Percentiles rank a stretch among this genome's conserved stretches.
Conservation (phyloP, 257 asterid species). For the Solanum chaucha region DNA sequence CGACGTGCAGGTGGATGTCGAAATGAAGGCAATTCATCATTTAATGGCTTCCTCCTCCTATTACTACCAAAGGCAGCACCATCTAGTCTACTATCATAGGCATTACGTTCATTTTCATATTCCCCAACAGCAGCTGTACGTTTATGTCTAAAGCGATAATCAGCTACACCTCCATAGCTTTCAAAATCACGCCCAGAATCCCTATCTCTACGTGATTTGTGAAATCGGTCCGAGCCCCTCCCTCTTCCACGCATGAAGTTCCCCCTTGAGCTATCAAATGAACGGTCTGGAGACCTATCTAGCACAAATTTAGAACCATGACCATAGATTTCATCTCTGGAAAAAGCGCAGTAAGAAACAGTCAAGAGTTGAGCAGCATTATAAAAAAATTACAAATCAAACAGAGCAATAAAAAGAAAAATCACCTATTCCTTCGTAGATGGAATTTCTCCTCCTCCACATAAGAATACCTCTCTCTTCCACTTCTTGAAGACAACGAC, state of each 20-base stretch:
- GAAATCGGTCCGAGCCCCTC: constrained; percentile 35
- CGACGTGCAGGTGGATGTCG: not conserved
- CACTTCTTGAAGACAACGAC: constrained; percentile 34
- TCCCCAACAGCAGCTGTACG: constrained; percentile 29
- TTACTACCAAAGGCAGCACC: constrained; percentile 14
- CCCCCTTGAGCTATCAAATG: not conserved
- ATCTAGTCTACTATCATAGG: constrained; percentile 33
- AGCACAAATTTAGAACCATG: not conserved
- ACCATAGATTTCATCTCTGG: not conserved
- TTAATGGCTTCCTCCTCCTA: constrained; percentile 35
- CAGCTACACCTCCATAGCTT: constrained; percentile 29
- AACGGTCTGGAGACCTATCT: not conserved
- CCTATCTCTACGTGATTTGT: constrained; percentile 21
- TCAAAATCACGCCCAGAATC: constrained; percentile 43
- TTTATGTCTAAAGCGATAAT: constrained; percentile 45
- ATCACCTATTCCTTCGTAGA: constrained; percentile 57
- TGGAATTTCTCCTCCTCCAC: constrained; percentile 36
- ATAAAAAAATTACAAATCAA: not conserved
- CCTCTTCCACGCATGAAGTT: not conserved
- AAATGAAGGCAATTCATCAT: not conserved
- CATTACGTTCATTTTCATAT: constrained; percentile 34
- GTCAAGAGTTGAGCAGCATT: not conserved
- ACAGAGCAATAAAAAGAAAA: not conserved
- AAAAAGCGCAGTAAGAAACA: not conserved
- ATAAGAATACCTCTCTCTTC: constrained; percentile 54